Conservation (phyloP, 805 yeast genomes). For the Yamadazyma tumulicola region DNA sequence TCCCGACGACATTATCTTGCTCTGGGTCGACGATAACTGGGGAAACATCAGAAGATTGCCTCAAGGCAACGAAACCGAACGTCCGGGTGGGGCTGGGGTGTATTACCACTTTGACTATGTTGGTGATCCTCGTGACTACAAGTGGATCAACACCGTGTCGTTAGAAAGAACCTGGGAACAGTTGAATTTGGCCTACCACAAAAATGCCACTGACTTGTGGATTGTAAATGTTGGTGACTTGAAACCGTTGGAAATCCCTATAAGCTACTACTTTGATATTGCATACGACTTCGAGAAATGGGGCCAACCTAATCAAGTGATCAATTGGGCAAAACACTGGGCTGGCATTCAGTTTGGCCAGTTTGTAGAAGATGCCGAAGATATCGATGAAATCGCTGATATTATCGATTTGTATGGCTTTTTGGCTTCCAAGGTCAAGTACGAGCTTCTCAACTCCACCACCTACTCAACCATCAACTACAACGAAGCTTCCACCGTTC, state of each 20-base stretch:
- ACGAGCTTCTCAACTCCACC: conserved; percentile 13
- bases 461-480: conserved; percentile 11
- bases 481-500: conserved; percentile 14
- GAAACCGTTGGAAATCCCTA: conserved; percentile 22
- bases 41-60: conserved; percentile 26
- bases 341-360: conserved; percentile 12
- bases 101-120: conserved; percentile 26
- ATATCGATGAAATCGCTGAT: conserved; percentile 17
- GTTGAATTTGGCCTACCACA: conserved; percentile 18
- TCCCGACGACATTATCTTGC: conserved; percentile 19
- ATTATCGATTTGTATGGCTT: conserved; percentile 15
- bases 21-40: conserved; percentile 27
- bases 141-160: conserved; percentile 24
- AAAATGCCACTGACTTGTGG: conserved; percentile 19
- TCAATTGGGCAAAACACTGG: conserved; percentile 13
- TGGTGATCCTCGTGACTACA: conserved; percentile 24
- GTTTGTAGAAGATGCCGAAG: conserved; percentile 7
- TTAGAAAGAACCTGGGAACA: conserved; percentile 22
- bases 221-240: conserved; percentile 24
- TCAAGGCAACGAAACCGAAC: conserved; percentile 14
- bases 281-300: conserved; percentile 15
- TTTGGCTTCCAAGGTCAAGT: conserved; percentile 11
- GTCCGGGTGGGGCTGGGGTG: conserved; percentile 25
- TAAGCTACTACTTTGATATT: conserved; percentile 17
- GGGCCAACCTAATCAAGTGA: conserved; percentile 10